Evolutionary conservation across 2,329 filamentous ascomycete genomes (phyloP).

Genomic region (Coniochaeta sp.): DNA sequence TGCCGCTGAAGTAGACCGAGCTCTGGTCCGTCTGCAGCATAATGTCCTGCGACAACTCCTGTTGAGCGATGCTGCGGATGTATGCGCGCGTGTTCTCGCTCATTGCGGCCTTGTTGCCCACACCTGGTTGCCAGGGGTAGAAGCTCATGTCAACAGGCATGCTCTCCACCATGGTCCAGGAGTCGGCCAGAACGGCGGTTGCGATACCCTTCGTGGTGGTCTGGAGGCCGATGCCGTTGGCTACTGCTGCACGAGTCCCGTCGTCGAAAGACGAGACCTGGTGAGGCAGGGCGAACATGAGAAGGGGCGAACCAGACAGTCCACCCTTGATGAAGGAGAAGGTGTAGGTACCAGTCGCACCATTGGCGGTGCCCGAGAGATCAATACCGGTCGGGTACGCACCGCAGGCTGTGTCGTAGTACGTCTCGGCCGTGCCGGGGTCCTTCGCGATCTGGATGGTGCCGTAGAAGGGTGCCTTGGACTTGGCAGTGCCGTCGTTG

Average conservation of each 20-base stretch:
- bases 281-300: slow-evolving; percentile 87
- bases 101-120: slow-evolving; percentile 38
- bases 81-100: slow-evolving; percentile 46
- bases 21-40: slow-evolving; percentile 64
- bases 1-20: slow-evolving; percentile 92
- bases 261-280: slow-evolving; percentile 70
- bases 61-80: slow-evolving; percentile 57
- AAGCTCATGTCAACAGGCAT: slow-evolving; percentile 72
- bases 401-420: slow-evolving; percentile 72
- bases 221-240: slow-evolving; percentile 54
- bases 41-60: slow-evolving; percentile 73
- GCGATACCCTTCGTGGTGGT: slow-evolving; percentile 83
- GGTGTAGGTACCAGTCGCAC: slow-evolving; percentile 60
- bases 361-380: slow-evolving; percentile 56
- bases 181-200: slow-evolving; percentile 62
- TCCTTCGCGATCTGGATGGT: slow-evolving; percentile 79
- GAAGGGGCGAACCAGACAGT: slow-evolving; percentile 47
- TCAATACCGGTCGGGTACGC: slow-evolving; percentile 61
- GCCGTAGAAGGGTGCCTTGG: slow-evolving; percentile 64
- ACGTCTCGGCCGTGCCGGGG: slow-evolving; percentile 52
- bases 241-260: slow-evolving; percentile 39
- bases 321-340: slow-evolving; percentile 70
- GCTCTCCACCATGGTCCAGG: slow-evolving; percentile 72
- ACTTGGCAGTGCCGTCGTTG: slow-evolving; percentile 58
- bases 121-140: slow-evolving; percentile 63